These are phyloP conservation scores for Neoascochyta sp. DNA, from an alignment of 2,329 filamentous ascomycete species.

Conservation along the genomic window DNA sequence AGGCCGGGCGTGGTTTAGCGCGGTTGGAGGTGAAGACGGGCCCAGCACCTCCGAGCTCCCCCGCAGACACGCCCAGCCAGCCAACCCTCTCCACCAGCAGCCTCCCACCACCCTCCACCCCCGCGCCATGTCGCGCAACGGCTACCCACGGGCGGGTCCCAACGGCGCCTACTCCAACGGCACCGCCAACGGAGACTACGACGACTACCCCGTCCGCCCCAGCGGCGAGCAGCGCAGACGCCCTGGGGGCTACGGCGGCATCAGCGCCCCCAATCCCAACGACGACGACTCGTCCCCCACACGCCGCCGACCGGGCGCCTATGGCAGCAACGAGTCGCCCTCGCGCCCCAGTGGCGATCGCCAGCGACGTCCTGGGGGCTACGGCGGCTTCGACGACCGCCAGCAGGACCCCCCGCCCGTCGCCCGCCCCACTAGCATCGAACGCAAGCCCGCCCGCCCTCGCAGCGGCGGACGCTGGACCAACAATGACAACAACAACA, in stretches of 20 bases:
- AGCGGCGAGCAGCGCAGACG: conserved; percentile 29
- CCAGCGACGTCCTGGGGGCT: conserved; percentile 26
- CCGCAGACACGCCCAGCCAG: too few relatives aligned
- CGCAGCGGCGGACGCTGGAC: conserved; percentile 32
- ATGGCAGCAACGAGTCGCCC: conserved; percentile 8
- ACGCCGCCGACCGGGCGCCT: conserved; percentile 10
- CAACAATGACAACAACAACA: conserved; percentile 21
- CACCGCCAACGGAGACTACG: conserved; percentile 16
- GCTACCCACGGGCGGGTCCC: conserved; percentile 28
- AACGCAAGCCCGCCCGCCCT: conserved; percentile 41
- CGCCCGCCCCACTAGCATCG: conserved; percentile 40
- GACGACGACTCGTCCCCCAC: conserved; percentile 18
- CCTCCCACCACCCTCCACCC: too few relatives aligned
- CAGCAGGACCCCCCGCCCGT: conserved; percentile 28
- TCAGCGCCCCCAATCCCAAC: conserved; percentile 14
- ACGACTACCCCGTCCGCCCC: conserved; percentile 16
- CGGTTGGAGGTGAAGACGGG: too few relatives aligned
- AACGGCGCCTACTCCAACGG: conserved; percentile 40
- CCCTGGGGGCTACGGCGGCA: conserved; percentile 31
- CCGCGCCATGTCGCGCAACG: conserved; percentile 39
- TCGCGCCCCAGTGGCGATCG: conserved; percentile 19
- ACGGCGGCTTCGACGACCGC: conserved; percentile 24
- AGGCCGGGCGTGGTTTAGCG: too few relatives aligned
- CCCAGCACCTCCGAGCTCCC: too few relatives aligned
- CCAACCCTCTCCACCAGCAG: conserved; percentile 3